Base-by-base conservation (phyloP, 306 rosid species). In the Inga laurina region DNA sequence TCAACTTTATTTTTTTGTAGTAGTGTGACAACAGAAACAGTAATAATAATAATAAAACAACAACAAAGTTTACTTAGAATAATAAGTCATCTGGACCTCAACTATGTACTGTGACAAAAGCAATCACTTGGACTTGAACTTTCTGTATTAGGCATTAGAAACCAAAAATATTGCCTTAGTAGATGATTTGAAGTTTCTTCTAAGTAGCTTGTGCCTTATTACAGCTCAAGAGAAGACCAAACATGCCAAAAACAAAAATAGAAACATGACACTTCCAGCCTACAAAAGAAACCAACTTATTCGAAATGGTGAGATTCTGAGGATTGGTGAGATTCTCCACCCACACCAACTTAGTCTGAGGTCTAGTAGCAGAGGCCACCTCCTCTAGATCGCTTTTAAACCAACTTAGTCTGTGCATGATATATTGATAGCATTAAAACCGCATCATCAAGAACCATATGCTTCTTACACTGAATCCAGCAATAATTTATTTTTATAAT, bases 271-370 rank as follows among this genome's bases (percentile, higher is more conserved):
- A 7, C 22, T 56, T 19, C 27, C 64, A 56, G 21, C 64, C 11
- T 19, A 56, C 0, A 21, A 56, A 49, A 49, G 54, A 14, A 61
- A 54, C 18, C 67, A 84, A 45, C 96, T 85, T 90, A 96, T 98
- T 62, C 89, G 92, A 86, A 96, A 93, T 96, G 90, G 90, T 81
- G 30, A 0, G 30, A 96, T 86, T 77, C 39, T 96, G 95, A 72
- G 99, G 99, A 85, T 96, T 93, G 82, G 99, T 92, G 48, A 98
- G 98, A 86, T 94, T 32, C 34, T 27, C 30, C 1, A 27, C 30
- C 30, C 30, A 27, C 30, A 27, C 30, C 30, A 27, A 27, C 30
- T 27, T 27, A 27, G 30, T 27, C 1, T 27, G 30, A 27, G 30
- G 30, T 27, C 30, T 27, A 27, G 30, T 27, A 27, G 30, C 1